Conservation (phyloP, 306 rosid species). For the Quercus bicolor region DNA sequence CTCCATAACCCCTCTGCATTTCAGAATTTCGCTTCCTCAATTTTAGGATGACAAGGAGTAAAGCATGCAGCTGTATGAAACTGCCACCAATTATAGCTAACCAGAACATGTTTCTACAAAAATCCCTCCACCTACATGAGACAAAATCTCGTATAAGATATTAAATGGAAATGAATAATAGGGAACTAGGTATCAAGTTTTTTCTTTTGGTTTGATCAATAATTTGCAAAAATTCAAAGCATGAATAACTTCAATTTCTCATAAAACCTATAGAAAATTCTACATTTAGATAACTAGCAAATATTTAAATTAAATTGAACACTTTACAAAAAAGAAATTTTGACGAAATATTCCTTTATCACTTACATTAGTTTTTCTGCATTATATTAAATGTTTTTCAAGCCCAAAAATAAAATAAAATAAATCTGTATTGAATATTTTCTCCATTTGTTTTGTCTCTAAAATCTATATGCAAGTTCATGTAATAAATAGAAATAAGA, state of each 20-base stretch:
- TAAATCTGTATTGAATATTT: background rate
- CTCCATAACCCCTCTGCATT: conserved; percentile 57
- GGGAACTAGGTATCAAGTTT: background rate
- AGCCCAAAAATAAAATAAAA: too few species aligned
- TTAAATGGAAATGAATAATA: background rate
- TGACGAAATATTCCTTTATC: background rate
- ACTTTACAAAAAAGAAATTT: background rate
- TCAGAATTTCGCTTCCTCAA: conserved; percentile 43
- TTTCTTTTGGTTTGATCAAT: background rate
- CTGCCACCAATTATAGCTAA: conserved; percentile 62
- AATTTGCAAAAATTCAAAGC: background rate
- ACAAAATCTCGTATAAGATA: background rate
- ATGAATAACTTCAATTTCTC: background rate
- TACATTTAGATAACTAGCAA: background rate
- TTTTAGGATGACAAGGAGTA: conserved; percentile 61
- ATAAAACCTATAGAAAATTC: background rate
- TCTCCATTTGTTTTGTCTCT: background rate
- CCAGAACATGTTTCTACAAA: conserved; percentile 74
- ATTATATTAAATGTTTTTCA: too few species aligned
- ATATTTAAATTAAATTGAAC: background rate
- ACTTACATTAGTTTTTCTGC: background rate
- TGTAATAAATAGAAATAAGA: background rate
- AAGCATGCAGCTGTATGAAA: conserved; percentile 57
- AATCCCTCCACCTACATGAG: conserved; percentile 68
- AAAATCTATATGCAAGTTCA: conserved; percentile 7